Conservation (phyloP, 345 rosid species). For the Gossypium australe region DNA sequence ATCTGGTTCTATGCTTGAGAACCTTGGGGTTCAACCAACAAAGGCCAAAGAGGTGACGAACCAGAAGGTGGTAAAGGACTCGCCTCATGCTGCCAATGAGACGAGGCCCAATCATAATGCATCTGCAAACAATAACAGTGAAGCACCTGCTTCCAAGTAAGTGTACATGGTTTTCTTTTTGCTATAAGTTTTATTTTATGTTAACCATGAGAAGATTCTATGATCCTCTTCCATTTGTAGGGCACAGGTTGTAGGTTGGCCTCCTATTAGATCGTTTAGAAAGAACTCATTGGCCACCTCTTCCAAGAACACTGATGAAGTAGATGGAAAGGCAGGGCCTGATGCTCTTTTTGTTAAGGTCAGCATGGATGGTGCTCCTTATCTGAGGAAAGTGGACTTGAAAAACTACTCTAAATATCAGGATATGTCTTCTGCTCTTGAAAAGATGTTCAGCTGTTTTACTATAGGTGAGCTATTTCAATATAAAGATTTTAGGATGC, state of each 20-base stretch:
- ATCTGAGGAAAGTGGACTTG: constrained; percentile 63
- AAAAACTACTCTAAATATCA: constrained; percentile 49
- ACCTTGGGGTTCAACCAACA: constrained; percentile 36
- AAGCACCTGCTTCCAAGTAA: constrained; percentile 59
- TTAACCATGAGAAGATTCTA: neutral
- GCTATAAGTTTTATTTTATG: neutral
- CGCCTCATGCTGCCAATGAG: constrained; percentile 28
- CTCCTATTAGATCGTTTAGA: constrained; percentile 64
- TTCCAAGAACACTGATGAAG: constrained; percentile 52
- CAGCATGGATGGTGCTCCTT: constrained; percentile 83
- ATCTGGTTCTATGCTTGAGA: constrained; percentile 44
- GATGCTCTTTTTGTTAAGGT: constrained; percentile 60
- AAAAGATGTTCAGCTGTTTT: constrained; percentile 73
- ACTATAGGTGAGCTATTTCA: constrained; percentile 41
- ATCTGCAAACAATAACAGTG: constrained; percentile 25
- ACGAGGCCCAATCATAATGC: constrained; percentile 22
- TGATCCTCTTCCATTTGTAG: constrained; percentile 25
- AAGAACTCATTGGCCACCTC: constrained; percentile 55
- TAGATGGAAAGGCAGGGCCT: constrained; percentile 56
- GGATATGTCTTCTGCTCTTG: constrained; percentile 66
- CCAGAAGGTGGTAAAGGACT: constrained; percentile 32
- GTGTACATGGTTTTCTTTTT: constrained; percentile 5
- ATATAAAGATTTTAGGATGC: neutral
- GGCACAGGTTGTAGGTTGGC: constrained; percentile 85
- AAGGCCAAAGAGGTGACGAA: constrained; percentile 34